These are phyloP conservation scores for Orbilia blumenaviensis DNA, from an alignment of 2,329 filamentous ascomycete species.

Conservation along the genomic window DNA sequence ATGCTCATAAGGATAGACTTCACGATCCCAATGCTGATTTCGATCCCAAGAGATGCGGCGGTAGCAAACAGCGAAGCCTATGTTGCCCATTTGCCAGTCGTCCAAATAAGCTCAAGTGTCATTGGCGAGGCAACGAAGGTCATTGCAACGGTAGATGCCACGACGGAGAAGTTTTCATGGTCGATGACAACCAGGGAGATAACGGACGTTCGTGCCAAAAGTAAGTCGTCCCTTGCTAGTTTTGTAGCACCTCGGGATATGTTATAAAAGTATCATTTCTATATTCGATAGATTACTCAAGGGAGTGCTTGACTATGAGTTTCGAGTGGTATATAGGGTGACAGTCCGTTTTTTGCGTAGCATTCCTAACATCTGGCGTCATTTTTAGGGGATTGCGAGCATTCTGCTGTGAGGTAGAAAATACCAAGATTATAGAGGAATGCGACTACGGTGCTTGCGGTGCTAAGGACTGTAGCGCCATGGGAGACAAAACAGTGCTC, in stretches of 20 bases:
- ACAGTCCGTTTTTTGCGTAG: neutral
- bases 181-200: slow-evolving; percentile 58
- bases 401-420: slow-evolving; percentile 44
- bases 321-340: neutral
- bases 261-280: neutral
- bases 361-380: slow-evolving; percentile 13
- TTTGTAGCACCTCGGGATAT: neutral
- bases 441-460: slow-evolving; percentile 39
- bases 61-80: slow-evolving; percentile 57
- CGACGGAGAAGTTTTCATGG: slow-evolving; percentile 59
- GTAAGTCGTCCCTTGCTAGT: slow-evolving; percentile 11
- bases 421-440: slow-evolving; percentile 25
- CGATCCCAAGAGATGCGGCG: slow-evolving; percentile 57
- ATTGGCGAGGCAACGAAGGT: slow-evolving; percentile 59
- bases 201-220: slow-evolving; percentile 57
- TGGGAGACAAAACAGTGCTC: slow-evolving; percentile 38
- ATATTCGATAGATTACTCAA: neutral
- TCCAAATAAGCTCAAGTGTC: slow-evolving; percentile 59
- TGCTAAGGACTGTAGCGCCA: slow-evolving; percentile 30
- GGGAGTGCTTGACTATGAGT: neutral
- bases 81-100: slow-evolving; percentile 59
- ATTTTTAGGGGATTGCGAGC: slow-evolving; percentile 30
- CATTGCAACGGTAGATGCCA: slow-evolving; percentile 60
- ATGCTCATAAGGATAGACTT: slow-evolving; percentile 33
- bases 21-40: slow-evolving; percentile 35